A percentile compares a stretch with the other conserved stretches of the same genome.
Conservation (phyloP, 805 yeast species). For the Kluyveromyces siamensis region DNA sequence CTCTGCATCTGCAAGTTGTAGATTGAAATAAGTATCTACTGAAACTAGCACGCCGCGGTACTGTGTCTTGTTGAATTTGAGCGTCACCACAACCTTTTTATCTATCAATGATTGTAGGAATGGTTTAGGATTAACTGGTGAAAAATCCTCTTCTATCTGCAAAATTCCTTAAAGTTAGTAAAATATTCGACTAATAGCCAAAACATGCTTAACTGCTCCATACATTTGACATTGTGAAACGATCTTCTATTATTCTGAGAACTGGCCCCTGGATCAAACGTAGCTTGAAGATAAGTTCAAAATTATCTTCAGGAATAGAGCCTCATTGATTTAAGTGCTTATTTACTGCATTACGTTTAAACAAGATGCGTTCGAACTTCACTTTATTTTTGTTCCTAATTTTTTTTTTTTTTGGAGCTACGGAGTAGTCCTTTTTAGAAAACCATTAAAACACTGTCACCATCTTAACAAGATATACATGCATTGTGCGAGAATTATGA, state of each 20-base stretch:
- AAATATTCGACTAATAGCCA: background rate
- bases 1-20: slow-evolving; percentile 58
- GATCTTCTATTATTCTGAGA: background rate
- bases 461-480: too few relatives aligned
- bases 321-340: too few relatives aligned
- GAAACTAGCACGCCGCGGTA: slow-evolving; percentile 72
- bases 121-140: slow-evolving; percentile 85
- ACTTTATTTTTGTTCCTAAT: too few relatives aligned
- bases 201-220: background rate
- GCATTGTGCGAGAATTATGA: too few relatives aligned
- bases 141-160: slow-evolving; percentile 22
- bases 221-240: background rate
- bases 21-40: slow-evolving; percentile 87
- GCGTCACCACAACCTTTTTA: slow-evolving; percentile 60
- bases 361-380: too few relatives aligned
- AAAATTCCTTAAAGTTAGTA: background rate
- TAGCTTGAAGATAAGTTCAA: too few relatives aligned
- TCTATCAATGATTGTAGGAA: slow-evolving; percentile 70
- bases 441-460: too few relatives aligned
- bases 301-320: too few relatives aligned
- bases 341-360: too few relatives aligned
- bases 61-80: slow-evolving; percentile 87
- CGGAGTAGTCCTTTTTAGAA: too few relatives aligned
- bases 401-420: too few relatives aligned
- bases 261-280: too few relatives aligned